These are phyloP conservation scores for Tagetes patula DNA, from an alignment of 129 eudicot genomes.

Conservation along the genomic window DNA sequence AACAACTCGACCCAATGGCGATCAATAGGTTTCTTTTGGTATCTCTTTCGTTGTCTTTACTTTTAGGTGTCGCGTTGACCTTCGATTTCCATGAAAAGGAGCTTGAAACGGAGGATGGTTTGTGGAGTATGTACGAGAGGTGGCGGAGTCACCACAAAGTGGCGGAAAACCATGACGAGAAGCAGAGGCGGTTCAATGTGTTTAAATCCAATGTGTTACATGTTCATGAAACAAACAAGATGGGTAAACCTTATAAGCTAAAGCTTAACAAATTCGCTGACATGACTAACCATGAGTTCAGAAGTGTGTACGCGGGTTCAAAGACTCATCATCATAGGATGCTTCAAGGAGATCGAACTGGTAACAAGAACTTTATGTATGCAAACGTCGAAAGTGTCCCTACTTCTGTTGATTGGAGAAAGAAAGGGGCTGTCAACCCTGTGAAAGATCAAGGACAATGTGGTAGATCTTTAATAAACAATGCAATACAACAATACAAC, in stretches of 20 bases:
- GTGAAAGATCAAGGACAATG: slow-evolving; percentile 95
- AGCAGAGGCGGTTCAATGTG: slow-evolving; percentile 75
- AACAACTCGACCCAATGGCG: slow-evolving; percentile 26
- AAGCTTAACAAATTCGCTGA: slow-evolving; percentile 86
- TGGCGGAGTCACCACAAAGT: slow-evolving; percentile 85
- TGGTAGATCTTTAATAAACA: slow-evolving; percentile 43
- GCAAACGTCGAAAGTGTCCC: slow-evolving; percentile 48
- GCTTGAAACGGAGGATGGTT: slow-evolving; percentile 64
- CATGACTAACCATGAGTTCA: slow-evolving; percentile 82
- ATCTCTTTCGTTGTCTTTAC: slow-evolving; percentile 46
- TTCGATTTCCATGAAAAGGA: slow-evolving; percentile 76
- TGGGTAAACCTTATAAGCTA: slow-evolving; percentile 82
- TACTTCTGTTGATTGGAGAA: slow-evolving; percentile 77
- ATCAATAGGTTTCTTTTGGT: slow-evolving; percentile 38
- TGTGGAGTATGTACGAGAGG: slow-evolving; percentile 79
- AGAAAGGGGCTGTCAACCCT: slow-evolving; percentile 67
- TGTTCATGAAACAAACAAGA: slow-evolving; percentile 68
- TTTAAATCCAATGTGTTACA: slow-evolving; percentile 67
- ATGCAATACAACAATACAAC: not conserved
- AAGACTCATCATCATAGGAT: slow-evolving; percentile 62
- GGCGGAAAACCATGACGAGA: slow-evolving; percentile 59
- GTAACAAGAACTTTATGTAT: slow-evolving; percentile 51
- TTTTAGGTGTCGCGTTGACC: slow-evolving; percentile 42
- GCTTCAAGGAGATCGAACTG: slow-evolving; percentile 49
- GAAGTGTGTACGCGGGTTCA: slow-evolving; percentile 58